These are phyloP conservation scores for Cutaneotrichosporon cutaneum DNA, from an alignment of 1,284 basidiomycete genomes.

Conservation along the genomic window DNA sequence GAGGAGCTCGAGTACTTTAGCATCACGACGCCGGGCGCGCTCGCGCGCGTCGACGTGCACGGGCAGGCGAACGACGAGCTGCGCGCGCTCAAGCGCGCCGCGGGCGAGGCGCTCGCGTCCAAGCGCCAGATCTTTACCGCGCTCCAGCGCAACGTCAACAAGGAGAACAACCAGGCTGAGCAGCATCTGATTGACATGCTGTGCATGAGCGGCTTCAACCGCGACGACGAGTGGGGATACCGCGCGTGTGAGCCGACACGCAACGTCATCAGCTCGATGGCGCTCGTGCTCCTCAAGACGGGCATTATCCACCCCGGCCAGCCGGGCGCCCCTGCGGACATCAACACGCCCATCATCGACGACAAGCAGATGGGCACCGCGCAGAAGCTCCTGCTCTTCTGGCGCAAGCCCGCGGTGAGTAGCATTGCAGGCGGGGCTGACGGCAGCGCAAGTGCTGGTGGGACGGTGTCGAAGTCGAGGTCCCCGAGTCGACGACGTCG, in stretches of 20 bases:
- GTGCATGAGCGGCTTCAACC: constrained; percentile 98
- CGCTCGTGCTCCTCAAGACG: constrained; percentile 94
- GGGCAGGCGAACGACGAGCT: constrained; percentile 75
- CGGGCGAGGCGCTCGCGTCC: constrained; percentile 82
- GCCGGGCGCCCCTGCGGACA: constrained; percentile 32
- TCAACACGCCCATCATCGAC: constrained; percentile 60
- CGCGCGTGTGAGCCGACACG: constrained; percentile 90
- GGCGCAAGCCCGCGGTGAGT: constrained; percentile 95
- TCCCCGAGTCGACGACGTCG: constrained; percentile 56
- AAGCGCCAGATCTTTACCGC: constrained; percentile 95
- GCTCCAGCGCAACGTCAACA: constrained; percentile 96
- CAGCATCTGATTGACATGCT: constrained; percentile 99
- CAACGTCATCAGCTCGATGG: constrained; percentile 97
- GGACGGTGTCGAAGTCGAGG: constrained; percentile 91
- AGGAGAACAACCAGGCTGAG: constrained; percentile 98
- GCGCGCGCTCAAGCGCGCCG: constrained; percentile 73
- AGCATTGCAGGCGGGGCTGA: neutral
- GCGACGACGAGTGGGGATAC: constrained; percentile 96
- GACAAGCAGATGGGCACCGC: constrained; percentile 93
- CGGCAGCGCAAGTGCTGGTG: constrained; percentile 96
- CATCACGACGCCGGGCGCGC: constrained; percentile 59
- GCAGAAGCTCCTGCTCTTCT: constrained; percentile 95
- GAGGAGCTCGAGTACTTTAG: constrained; percentile 99
- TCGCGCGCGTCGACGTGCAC: constrained; percentile 62
- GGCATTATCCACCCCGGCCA: constrained; percentile 71